Conservation (phyloP, 2,329 filamentous ascomycete species). For the Aspergillus thermomutatus region DNA sequence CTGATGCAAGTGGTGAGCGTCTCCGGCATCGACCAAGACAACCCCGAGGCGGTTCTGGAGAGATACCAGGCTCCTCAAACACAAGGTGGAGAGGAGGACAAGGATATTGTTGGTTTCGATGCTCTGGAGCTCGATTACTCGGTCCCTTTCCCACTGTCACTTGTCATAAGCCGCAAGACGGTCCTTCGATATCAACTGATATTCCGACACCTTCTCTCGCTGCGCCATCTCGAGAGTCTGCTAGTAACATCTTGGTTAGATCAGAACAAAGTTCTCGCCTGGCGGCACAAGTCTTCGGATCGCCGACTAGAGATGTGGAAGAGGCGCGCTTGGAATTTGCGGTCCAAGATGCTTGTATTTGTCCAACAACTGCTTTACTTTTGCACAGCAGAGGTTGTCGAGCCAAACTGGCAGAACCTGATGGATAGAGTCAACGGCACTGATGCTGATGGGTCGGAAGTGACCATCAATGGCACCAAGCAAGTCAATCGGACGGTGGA, state of each 20-base stretch:
- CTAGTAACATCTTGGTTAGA: constrained; percentile 87
- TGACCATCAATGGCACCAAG: constrained; percentile 37
- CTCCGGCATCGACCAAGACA: constrained; percentile 86
- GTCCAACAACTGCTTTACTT: constrained; percentile 97
- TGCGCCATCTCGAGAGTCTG: constrained; percentile 84
- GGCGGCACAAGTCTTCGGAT: constrained; percentile 75
- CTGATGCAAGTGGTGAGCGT: constrained; percentile 96
- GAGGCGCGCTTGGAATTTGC: constrained; percentile 81
- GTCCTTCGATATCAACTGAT: constrained; percentile 95
- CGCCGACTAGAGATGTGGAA: constrained; percentile 86
- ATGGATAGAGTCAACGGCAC: constrained; percentile 76
- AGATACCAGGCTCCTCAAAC: constrained; percentile 69
- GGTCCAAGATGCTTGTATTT: constrained; percentile 93
- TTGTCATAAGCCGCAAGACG: constrained; percentile 94
- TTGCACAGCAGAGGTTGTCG: constrained; percentile 93
- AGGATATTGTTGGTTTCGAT: constrained; percentile 84
- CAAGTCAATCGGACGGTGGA: constrained; percentile 79
- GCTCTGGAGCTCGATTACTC: constrained; percentile 91
- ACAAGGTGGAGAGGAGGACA: constrained; percentile 66
- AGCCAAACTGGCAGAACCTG: constrained; percentile 92
- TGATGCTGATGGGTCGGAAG: constrained; percentile 40
- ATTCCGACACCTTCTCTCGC: constrained; percentile 86
- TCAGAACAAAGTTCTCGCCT: constrained; percentile 75
- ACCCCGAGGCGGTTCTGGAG: constrained; percentile 59
- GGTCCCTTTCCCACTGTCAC: constrained; percentile 89